phyloP scores from a whole-genome alignment of 1,284 basidiomycete species.

The Cryptococcus amylolentus region DNA sequence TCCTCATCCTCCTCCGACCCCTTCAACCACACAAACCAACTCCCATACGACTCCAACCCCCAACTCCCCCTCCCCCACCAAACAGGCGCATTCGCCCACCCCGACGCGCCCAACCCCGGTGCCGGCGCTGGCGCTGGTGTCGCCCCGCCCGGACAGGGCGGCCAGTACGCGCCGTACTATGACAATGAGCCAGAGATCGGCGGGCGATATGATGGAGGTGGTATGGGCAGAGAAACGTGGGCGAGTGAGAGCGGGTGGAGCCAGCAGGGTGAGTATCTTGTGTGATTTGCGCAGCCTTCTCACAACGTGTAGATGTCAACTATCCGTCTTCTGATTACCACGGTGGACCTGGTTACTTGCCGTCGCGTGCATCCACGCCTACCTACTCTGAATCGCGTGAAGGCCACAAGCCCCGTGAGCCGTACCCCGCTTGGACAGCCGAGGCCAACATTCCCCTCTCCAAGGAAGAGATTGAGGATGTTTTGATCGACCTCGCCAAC shows the following conservation, averaged over 20 bases:
- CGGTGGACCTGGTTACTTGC: slow-evolving; percentile 39
- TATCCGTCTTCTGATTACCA: slow-evolving; percentile 40
- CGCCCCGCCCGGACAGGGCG: slow-evolving; percentile 26
- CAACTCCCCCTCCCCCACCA: slow-evolving; percentile 40
- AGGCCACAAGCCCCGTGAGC: slow-evolving; percentile 60
- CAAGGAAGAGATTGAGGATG: slow-evolving; percentile 99
- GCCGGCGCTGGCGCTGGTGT: slow-evolving; percentile 30
- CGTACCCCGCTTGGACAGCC: slow-evolving; percentile 78
- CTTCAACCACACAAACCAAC: slow-evolving; percentile 35
- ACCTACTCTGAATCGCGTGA: slow-evolving; percentile 47
- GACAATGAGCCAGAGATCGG: slow-evolving; percentile 71
- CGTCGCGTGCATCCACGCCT: slow-evolving; percentile 48
- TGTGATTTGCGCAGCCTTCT: background rate
- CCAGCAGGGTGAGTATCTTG: slow-evolving; percentile 49
- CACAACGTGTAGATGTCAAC: slow-evolving; percentile 9
- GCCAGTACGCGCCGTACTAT: slow-evolving; percentile 56
- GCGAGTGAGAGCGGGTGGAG: slow-evolving; percentile 46
- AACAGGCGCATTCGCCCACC: slow-evolving; percentile 11
- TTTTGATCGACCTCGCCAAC: slow-evolving; percentile 94
- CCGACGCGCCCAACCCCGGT: slow-evolving; percentile 26
- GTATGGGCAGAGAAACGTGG: slow-evolving; percentile 48
- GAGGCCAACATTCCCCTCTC: slow-evolving; percentile 92
- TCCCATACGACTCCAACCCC: slow-evolving; percentile 30
- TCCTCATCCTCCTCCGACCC: slow-evolving; percentile 40
- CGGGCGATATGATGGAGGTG: slow-evolving; percentile 54